These are phyloP conservation scores for Canariomyces notabilis DNA, from an alignment of 2,329 filamentous ascomycete genomes.

Conservation along the genomic window DNA sequence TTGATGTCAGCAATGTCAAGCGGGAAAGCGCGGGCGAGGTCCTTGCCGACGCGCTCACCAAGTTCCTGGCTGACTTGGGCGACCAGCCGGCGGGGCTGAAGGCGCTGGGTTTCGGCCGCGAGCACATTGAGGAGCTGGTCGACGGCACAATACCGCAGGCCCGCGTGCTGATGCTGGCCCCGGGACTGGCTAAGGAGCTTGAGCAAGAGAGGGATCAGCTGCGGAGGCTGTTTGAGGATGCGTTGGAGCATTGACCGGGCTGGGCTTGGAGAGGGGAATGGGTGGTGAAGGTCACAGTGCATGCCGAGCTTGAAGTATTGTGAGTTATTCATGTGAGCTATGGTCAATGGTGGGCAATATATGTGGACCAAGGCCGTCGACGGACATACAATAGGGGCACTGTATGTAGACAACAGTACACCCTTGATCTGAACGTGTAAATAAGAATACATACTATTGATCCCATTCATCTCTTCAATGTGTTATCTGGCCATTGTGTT, in stretches of 20 bases:
- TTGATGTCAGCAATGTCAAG: constrained; percentile 84
- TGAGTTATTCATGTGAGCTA: too few relatives aligned
- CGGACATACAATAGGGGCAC: too few relatives aligned
- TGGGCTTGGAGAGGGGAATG: constrained; percentile 1
- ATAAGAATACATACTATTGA: too few relatives aligned
- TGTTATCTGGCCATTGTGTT: too few relatives aligned
- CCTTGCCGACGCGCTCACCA: constrained; percentile 72
- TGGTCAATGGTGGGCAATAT: too few relatives aligned
- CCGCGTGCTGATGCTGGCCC: constrained; percentile 86
- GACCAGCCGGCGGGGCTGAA: constrained; percentile 87
- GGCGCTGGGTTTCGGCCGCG: constrained; percentile 69
- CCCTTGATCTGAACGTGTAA: too few relatives aligned
- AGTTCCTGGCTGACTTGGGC: constrained; percentile 77
- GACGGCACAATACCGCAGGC: constrained; percentile 93
- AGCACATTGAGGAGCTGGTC: constrained; percentile 76
- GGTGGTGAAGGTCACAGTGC: too few relatives aligned
- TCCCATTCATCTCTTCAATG: too few relatives aligned
- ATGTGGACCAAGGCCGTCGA: too few relatives aligned
- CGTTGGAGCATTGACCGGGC: constrained; percentile 37
- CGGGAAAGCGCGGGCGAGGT: constrained; percentile 85
- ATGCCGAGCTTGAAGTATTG: too few relatives aligned
- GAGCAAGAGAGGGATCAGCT: constrained; percentile 68
- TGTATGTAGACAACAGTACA: too few relatives aligned
- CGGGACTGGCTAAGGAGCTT: constrained; percentile 67
- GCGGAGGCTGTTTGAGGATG: constrained; percentile 60